Conservation (phyloP, 2,329 filamentous ascomycete genomes). For the Penicillium sp. region DNA sequence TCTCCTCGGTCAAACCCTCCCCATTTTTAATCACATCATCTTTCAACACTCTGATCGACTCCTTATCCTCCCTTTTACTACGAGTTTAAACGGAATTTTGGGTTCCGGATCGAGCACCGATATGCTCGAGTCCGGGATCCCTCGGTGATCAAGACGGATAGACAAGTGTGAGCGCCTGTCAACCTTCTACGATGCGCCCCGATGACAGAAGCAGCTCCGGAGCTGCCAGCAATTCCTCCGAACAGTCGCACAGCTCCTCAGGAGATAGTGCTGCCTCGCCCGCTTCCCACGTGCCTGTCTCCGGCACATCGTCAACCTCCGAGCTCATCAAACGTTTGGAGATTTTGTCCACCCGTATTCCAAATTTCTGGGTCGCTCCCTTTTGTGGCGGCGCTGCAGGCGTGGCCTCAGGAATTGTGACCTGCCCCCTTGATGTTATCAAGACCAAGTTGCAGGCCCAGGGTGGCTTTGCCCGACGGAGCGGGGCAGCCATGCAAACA, state of each 20-base stretch:
- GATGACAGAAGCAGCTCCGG: conserved; percentile 42
- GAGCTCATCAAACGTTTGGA: conserved; percentile 39
- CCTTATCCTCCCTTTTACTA: conserved; percentile 1
- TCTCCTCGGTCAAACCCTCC: conserved; percentile 7
- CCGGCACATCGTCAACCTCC: conserved; percentile 28
- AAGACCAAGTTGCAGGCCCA: conserved; percentile 98
- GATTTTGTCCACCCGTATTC: conserved; percentile 49
- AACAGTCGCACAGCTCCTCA: conserved; percentile 26
- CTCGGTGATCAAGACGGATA: conserved; percentile 42
- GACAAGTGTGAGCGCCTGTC: conserved; percentile 37
- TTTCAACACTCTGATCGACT: background rate
- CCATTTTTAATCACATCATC: background rate
- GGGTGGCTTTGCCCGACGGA: conserved; percentile 68
- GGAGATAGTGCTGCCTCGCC: conserved; percentile 24
- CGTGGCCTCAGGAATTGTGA: conserved; percentile 89
- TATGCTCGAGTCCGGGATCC: conserved; percentile 44
- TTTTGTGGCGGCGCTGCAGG: conserved; percentile 85
- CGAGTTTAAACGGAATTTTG: conserved; percentile 23
- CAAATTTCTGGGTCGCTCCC: conserved; percentile 68
- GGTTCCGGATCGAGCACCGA: conserved; percentile 44
- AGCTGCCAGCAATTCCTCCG: conserved; percentile 31
- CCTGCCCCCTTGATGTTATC: conserved; percentile 96
- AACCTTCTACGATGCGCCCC: conserved; percentile 44
- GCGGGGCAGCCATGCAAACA: conserved; percentile 41
- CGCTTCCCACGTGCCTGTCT: conserved; percentile 27